These are phyloP conservation scores for Xerocomellus intermedius DNA, from an alignment of 768 basidiomycete genomes.

Conservation along the genomic window DNA sequence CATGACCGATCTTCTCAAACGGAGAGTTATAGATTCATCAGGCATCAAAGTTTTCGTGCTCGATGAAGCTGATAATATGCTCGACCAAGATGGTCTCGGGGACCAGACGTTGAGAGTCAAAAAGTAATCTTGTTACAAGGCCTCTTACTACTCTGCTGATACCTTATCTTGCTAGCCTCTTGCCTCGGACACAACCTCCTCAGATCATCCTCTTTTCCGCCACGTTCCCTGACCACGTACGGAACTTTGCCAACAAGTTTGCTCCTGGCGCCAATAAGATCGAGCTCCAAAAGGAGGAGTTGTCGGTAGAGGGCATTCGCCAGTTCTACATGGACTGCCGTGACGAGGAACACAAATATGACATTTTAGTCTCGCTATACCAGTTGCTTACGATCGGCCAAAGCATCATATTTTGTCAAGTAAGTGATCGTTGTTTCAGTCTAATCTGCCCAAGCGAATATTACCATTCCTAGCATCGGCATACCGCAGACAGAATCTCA, in stretches of 20 bases:
- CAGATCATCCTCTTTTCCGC: conserved; percentile 98
- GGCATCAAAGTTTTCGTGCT: conserved; percentile 91
- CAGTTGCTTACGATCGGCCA: conserved; percentile 91
- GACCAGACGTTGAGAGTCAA: conserved; percentile 94
- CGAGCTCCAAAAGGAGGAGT: conserved; percentile 88
- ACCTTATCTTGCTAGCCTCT: conserved; percentile 42
- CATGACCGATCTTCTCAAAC: conserved; percentile 80
- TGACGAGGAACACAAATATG: conserved; percentile 91
- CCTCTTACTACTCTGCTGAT: conserved; percentile 13
- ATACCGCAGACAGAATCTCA: conserved; percentile 91
- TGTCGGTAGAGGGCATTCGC: conserved; percentile 90
- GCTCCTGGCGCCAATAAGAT: conserved; percentile 97
- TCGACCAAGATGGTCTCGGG: conserved; percentile 90
- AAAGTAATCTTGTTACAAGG: conserved; percentile 55
- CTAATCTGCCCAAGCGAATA: neutral
- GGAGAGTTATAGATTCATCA: conserved; percentile 73
- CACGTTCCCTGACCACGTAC: conserved; percentile 94
- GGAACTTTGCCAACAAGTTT: conserved; percentile 87
- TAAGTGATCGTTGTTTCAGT: conserved; percentile 34
- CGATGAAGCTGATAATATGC: conserved; percentile 99
- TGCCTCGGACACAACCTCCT: conserved; percentile 51
- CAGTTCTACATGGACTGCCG: conserved; percentile 98
- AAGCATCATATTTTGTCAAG: conserved; percentile 98
- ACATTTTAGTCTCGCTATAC: conserved; percentile 89
- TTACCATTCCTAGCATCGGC: conserved; percentile 59